Evolutionary conservation across 2,329 filamentous ascomycete genomes (phyloP).

Genomic region (Colletotrichum orbiculare): DNA sequence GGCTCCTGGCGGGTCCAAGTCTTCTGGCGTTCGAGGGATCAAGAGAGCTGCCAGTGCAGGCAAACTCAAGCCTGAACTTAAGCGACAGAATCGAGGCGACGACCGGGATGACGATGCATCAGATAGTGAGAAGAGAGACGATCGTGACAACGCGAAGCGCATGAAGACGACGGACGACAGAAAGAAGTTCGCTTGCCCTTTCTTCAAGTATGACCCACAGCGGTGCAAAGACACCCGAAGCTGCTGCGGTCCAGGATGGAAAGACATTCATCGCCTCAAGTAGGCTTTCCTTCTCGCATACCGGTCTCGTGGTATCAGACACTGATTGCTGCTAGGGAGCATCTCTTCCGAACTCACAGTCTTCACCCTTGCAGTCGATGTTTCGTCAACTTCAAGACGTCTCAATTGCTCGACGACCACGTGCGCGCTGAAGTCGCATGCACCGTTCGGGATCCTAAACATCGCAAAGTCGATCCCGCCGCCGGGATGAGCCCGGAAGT

Average conservation of each 20-base stretch:
- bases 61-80: not conserved
- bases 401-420: constrained; percentile 45
- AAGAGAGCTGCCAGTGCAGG: not conserved
- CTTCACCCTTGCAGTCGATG: constrained; percentile 49
- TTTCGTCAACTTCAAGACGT: constrained; percentile 46
- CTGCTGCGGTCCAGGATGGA: constrained; percentile 51
- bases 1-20: not conserved
- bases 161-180: constrained; percentile 18
- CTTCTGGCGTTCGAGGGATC: not conserved
- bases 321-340: constrained; percentile 42
- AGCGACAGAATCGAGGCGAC: constrained; percentile 4
- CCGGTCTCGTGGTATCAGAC: not conserved
- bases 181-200: constrained; percentile 50
- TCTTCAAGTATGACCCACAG: constrained; percentile 49
- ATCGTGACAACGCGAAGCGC: constrained; percentile 21
- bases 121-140: not conserved
- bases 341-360: constrained; percentile 50
- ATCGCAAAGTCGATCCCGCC: constrained; percentile 36
- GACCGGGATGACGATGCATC: not conserved
- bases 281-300: constrained; percentile 30
- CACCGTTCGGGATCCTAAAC: constrained; percentile 27
- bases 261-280: constrained; percentile 52
- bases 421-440: constrained; percentile 42
- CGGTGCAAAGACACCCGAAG: constrained; percentile 46
- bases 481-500: constrained; percentile 51